A percentile compares a stretch with the other conserved stretches of the same genome.
Evolutionary conservation across 371 early-diverging fungal genomes (phyloP).

Genomic region (Rhizopus arrhizus): DNA sequence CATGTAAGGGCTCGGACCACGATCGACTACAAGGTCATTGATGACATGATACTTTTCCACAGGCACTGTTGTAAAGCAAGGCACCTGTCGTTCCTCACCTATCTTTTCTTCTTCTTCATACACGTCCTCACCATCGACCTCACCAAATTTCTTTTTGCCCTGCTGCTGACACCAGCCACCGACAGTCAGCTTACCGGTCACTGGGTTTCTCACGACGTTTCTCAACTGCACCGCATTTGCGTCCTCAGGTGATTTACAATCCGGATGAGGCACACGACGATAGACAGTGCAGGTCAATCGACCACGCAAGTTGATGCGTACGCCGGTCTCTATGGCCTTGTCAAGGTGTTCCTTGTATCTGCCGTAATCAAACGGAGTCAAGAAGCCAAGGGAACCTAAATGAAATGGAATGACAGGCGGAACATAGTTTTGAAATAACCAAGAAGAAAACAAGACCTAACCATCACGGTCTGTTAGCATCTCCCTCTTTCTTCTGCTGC

Average conservation of each 20-base stretch:
- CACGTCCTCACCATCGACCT: constrained; percentile 45
- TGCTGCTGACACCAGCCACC: constrained; percentile 44
- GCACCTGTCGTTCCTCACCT: constrained; percentile 41
- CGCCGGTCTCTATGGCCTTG: constrained; percentile 68
- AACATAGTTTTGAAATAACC: constrained; percentile 90
- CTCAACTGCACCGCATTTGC: constrained; percentile 34
- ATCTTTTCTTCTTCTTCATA: constrained; percentile 12
- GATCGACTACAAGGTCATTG: constrained; percentile 86
- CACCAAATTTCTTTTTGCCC: constrained; percentile 44
- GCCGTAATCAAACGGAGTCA: constrained; percentile 85
- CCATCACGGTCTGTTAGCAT: constrained; percentile 25
- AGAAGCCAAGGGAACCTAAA: constrained; percentile 87
- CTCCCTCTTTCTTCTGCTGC: constrained; percentile 60
- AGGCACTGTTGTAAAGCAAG: constrained; percentile 54
- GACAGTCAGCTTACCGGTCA: constrained; percentile 51
- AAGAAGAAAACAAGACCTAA: constrained; percentile 81
- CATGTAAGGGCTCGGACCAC: constrained; percentile 91
- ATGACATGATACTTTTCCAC: constrained; percentile 68
- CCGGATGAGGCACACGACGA: constrained; percentile 46
- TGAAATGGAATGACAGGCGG: constrained; percentile 93
- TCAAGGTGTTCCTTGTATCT: constrained; percentile 61
- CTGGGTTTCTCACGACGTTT: constrained; percentile 44
- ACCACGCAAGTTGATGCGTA: constrained; percentile 86
- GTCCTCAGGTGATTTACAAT: constrained; percentile 23
- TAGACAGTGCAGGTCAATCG: constrained; percentile 87